Conservation (phyloP, 495 filamentous ascomycete genomes). For the Podospora pseudoanserina region DNA sequence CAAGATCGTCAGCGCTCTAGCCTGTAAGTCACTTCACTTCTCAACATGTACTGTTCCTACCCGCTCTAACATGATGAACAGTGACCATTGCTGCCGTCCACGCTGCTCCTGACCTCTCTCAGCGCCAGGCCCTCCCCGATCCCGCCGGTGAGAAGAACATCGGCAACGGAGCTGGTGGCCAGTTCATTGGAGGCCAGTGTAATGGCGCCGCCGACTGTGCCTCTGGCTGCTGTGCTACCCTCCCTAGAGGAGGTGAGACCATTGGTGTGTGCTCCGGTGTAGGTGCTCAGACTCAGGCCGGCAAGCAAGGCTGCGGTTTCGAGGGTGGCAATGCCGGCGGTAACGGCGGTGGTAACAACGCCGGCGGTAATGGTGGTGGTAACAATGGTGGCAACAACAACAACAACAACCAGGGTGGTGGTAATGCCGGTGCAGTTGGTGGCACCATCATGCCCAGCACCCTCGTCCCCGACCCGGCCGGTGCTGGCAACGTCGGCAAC, state of each 20-base stretch:
- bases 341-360: background rate
- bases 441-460: conserved; percentile 17
- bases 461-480: conserved; percentile 24
- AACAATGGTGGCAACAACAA: conserved; percentile 1
- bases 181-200: conserved; percentile 47
- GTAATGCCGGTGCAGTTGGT: background rate
- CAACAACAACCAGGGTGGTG: background rate
- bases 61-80: background rate
- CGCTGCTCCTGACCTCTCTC: conserved; percentile 51
- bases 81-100: conserved; percentile 54
- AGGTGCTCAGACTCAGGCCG: conserved; percentile 28
- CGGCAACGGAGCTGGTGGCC: conserved; percentile 36
- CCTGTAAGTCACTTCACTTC: conserved; percentile 13
- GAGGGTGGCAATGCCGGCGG: conserved; percentile 10
- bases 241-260: conserved; percentile 26
- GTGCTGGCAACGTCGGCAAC: conserved; percentile 27
- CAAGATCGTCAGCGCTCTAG: conserved; percentile 20
- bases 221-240: conserved; percentile 38
- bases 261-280: conserved; percentile 37
- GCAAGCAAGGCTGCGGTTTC: conserved; percentile 36
- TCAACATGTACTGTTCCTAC: too few species aligned
- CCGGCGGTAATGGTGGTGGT: conserved; percentile 2
- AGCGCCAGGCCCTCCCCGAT: conserved; percentile 38
- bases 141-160: conserved; percentile 37
- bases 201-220: conserved; percentile 40